phyloP scores from a whole-genome alignment of 352 stramenopile genomes.

The Phytophthora rubi region DNA sequence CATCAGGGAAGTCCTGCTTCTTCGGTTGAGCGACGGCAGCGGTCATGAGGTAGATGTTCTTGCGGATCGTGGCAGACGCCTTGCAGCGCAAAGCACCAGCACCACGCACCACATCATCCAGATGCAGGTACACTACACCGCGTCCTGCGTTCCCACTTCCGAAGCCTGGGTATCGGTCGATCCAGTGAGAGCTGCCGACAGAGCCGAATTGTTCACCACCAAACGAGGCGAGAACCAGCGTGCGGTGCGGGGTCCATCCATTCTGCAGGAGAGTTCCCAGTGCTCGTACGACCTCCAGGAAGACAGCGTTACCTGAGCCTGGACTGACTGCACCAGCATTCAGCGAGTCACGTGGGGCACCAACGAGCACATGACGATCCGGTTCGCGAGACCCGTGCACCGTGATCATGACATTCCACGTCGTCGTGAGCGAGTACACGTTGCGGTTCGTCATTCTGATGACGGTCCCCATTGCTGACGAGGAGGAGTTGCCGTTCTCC shows the following conservation, averaged over 20 bases:
- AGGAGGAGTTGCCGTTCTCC: slow-evolving; percentile 32
- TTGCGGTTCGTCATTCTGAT: slow-evolving; percentile 67
- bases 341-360: slow-evolving; percentile 67
- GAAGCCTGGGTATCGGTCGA: slow-evolving; percentile 67
- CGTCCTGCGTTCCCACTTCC: slow-evolving; percentile 58
- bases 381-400: slow-evolving; percentile 71
- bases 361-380: slow-evolving; percentile 83
- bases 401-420: slow-evolving; percentile 83
- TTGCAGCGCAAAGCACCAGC: slow-evolving; percentile 70
- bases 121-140: slow-evolving; percentile 76
- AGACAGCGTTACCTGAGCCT: slow-evolving; percentile 80
- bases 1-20: slow-evolving; percentile 42
- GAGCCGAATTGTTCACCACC: slow-evolving; percentile 82
- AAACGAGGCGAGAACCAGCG: slow-evolving; percentile 78
- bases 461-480: slow-evolving; percentile 27
- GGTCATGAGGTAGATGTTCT: slow-evolving; percentile 80
- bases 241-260: slow-evolving; percentile 82
- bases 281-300: slow-evolving; percentile 71
- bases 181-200: slow-evolving; percentile 84
- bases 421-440: slow-evolving; percentile 76
- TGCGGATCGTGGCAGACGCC: slow-evolving; percentile 72
- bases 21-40: slow-evolving; percentile 75
- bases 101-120: slow-evolving; percentile 76
- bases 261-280: slow-evolving; percentile 67
- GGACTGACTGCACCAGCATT: slow-evolving; percentile 69